Base-by-base conservation (phyloP, 208 protist species). In the Leptomonas pyrrhocoris region DNA sequence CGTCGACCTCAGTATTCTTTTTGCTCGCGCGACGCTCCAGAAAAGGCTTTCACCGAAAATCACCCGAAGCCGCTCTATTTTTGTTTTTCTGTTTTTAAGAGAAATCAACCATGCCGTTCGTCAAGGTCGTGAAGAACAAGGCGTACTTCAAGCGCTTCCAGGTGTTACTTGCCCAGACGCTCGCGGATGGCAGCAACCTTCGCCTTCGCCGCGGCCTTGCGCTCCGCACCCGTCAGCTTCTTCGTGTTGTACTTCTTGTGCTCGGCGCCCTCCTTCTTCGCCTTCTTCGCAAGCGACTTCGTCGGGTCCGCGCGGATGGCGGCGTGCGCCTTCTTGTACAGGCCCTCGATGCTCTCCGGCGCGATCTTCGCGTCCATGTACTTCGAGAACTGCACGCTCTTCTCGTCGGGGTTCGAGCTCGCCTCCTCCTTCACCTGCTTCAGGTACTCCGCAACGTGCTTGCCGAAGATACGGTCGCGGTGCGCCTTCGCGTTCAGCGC, bases 121-220 rank as follows among this genome's bases (percentile, higher is more conserved):
- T 95, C 19, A 95, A 95, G 86, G 78, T 95, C 70, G 87, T 93
- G 69, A 95, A 95, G 90, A 95, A 91, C 85, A 96, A 94, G 85
- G 86, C 88, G 80, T 99, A 99, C 94, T 99, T 98, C 98, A 98
- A 98, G 89, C 89, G 98, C 78, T 99, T 90, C 86, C 98, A 99
- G 93, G 96, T 99, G n/a, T 66, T 68, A 73, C 64, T 61, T 68
- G 74, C 78, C 74, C 53, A 92, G 86, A 28, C 85, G 77, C 55
- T 79, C 76, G 68, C 86, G 73, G 67, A 94, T 70, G 38, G 59
- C 63, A 45, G 84, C 85, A 45, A 94, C 77, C 82, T 94, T 92
- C 53, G 58, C 73, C 79, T 89, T 89, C 51, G 86, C 86, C 21
- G 83, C 81, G 38, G 68, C 74, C 81, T 86, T 80, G 69, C 77